Base-by-base conservation (phyloP, 2,329 filamentous ascomycete species). In the Hypoxylon sp. region DNA sequence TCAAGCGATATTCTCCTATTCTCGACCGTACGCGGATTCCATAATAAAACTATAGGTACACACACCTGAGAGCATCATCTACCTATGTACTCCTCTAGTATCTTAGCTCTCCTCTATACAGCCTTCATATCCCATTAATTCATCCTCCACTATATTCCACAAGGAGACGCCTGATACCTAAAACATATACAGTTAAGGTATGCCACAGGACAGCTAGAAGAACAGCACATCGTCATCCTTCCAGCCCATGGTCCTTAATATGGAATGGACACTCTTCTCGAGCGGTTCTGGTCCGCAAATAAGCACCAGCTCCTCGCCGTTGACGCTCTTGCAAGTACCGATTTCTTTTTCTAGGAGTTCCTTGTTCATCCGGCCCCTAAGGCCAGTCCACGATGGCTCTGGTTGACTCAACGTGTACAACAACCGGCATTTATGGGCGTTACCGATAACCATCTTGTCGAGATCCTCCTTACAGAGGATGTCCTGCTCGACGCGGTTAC, bases 401-500 rank as follows among this genome's bases (percentile, higher is more conserved):
- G 89, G 88, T 56, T 89, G 82, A 1, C 89, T 92, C 29, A 97
- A 84, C 0, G 90, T 90, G 77, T 97, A 88, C 5, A 93, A 73
- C 11, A 97, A 77, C 62, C 84, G 86, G 70, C 88, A 93, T 72
- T 85, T 86, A 3, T 86, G 82, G 19, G 79, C 77, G 58, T 90
- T 88, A 0, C 80, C 81, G 2, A 73, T 78, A 0, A 85, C 85
- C 74, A 94, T 84, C 0, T 65, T 76, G 75, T 97, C 93, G 2
- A 98, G 83, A 63, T 97, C 92, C 1, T 84, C 80, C 67, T 86
- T 88, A 75, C 92, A 94, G 0, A 98, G 83, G n/a, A 98, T 97
- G 76, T 98, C 94, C 69, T 91, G 89, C 58, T 93, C 87, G 6
- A 84, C 76, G 11, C 93, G 83, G 74, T 98, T 98, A 0, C 93